A percentile compares a stretch with the other conserved stretches of the same genome.
Conservation (phyloP, 1,284 basidiomycete genomes). For the Microbotryum intermedium region DNA sequence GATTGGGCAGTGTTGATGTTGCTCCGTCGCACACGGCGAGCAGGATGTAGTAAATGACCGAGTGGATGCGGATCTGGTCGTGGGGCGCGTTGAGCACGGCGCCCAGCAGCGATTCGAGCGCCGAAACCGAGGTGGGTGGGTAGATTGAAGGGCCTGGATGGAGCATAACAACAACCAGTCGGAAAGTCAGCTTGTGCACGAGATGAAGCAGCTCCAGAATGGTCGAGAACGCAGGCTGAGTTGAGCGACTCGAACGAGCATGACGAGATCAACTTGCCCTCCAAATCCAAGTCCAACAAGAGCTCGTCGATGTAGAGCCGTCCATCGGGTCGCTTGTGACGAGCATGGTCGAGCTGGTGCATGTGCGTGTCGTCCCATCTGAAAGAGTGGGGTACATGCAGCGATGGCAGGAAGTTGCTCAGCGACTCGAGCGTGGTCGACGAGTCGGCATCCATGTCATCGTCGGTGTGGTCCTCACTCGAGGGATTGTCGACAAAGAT, state of each 20-base stretch:
- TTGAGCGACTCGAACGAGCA: not conserved
- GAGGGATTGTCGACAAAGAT: too few species aligned
- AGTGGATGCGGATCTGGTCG: conserved; percentile 2
- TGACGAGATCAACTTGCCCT: not conserved
- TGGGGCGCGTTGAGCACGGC: not conserved
- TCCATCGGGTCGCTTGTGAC: conserved; percentile 2
- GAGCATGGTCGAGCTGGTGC: not conserved
- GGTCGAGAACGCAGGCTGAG: not conserved
- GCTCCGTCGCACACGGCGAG: conserved; percentile 1
- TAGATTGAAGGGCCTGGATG: not conserved
- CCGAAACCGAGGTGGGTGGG: conserved; percentile 8
- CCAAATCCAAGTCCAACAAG: conserved; percentile 1
- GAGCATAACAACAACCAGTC: not conserved
- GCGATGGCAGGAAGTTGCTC: not conserved
- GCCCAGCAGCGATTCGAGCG: conserved; percentile 9
- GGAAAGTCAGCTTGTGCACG: not conserved
- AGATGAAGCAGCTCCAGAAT: not conserved
- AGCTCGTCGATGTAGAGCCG: conserved; percentile 21
- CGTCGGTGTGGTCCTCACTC: not conserved
- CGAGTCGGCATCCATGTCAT: not conserved
- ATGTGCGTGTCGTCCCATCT: not conserved
- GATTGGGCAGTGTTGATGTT: not conserved
- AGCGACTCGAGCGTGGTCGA: not conserved
- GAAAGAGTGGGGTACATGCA: not conserved
- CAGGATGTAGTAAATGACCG: conserved; percentile 25